Base-by-base conservation (phyloP, 768 basidiomycete genomes). In the Hydnum rufescens region DNA sequence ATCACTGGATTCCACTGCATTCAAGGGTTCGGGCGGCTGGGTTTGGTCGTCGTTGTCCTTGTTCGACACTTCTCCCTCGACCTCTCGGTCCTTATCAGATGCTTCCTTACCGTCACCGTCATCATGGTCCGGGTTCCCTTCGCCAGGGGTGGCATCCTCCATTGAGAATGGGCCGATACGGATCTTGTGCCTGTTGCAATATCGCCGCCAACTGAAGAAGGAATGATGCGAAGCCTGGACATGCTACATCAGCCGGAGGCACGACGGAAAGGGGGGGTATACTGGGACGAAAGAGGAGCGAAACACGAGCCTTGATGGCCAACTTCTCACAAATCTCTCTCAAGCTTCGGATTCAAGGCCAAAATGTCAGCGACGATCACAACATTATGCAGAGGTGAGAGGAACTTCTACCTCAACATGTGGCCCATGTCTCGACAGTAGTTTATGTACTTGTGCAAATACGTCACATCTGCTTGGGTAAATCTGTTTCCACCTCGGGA, bases 181-280 rank as follows among this genome's bases (percentile, higher is more conserved):
- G 49, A 89, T 89, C 64, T 88, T 83, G 63, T 89, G 85, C 61
- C 88, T 89, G 62, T 89, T 89, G 67, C 86, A 89, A 60, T 88
- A 89, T 42, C 86, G 76, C 36, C 86, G 74, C 86, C 86, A 89
- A 22, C 28, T 32, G 32, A 55, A 42, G 22, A 42, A 42, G 82
- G 86, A 87, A 64, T 89, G 86, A 64, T 89, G 86, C 18, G 86
- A 85, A 26, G 86, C 85, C 80, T 84, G 57, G 42, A 54, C 1
- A 50, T n/a, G n/a, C 19, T 4, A n/a, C 19, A 44, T 42, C 8
- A 47, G 16, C 23, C 6, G 44, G 6, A 26, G 6, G 44, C 28
- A 26, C 8, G 8, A n/a, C n/a, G n/a, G n/a, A n/a, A n/a, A n/a
- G n/a, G n/a, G n/a, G n/a, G n/a, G n/a, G n/a, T n/a, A n/a, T n/a